Conservation (phyloP, 306 rosid species). For the Sicyos baderoa region DNA sequence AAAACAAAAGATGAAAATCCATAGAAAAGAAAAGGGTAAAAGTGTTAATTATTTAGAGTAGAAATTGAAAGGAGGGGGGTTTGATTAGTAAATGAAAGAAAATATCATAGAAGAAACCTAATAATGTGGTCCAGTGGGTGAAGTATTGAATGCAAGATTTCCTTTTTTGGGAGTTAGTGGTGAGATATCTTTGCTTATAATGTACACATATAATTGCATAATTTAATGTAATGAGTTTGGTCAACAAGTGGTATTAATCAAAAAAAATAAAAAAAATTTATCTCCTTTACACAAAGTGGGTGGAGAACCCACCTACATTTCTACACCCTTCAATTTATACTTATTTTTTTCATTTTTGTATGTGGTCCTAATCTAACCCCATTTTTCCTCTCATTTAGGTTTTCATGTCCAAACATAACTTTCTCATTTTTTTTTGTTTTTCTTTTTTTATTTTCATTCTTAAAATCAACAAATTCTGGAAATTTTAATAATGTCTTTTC, state of each 20-base stretch:
- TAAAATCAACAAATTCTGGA: background rate
- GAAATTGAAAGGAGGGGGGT: background rate
- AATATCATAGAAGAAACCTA: background rate
- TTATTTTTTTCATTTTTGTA: background rate
- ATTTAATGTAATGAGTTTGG: background rate
- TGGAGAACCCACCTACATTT: background rate
- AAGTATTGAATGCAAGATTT: slow-evolving; percentile 2
- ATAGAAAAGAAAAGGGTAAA: background rate
- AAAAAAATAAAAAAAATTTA: background rate
- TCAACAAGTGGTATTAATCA: background rate
- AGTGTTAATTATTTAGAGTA: no score
- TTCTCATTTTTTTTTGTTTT: background rate
- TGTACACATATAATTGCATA: slow-evolving; percentile 3
- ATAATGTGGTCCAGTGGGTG: slow-evolving; percentile 13
- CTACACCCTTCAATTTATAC: background rate
- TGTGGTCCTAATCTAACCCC: no score
- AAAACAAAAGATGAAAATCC: background rate
- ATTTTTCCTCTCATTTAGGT: background rate
- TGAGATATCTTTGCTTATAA: background rate
- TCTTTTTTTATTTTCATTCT: background rate
- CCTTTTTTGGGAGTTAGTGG: slow-evolving; percentile 10
- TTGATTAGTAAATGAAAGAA: background rate
- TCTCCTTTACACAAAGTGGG: slow-evolving; percentile 5
- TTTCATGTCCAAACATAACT: background rate
- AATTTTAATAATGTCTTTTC: slow-evolving; percentile 1